Percentiles rank a stretch among this genome's conserved stretches.
These are phyloP conservation scores for Mycena albidolilacea DNA, from an alignment of 768 basidiomycete genomes.

Conservation along the genomic window DNA sequence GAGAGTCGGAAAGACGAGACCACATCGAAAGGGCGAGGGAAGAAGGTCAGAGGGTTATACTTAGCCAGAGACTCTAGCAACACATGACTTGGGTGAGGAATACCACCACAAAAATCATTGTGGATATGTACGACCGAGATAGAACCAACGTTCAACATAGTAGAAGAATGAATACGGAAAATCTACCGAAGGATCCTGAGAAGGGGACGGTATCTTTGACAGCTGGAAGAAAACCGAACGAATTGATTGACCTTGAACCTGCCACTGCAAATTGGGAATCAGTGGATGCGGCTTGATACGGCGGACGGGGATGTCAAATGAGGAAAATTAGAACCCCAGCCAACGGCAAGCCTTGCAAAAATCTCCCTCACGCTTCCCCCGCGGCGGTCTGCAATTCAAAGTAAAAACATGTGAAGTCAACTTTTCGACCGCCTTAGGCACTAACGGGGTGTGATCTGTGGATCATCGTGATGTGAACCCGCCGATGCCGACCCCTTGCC, in stretches of 20 bases:
- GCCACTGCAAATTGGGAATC: too few species aligned
- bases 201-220: neutral
- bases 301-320: neutral
- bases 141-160: neutral
- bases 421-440: too few species aligned
- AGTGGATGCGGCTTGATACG: neutral
- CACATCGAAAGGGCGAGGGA: slow-evolving; percentile 19
- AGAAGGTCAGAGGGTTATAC: slow-evolving; percentile 19
- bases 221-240: neutral
- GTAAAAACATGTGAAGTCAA: too few species aligned
- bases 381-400: too few species aligned
- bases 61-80: slow-evolving; percentile 24
- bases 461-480: too few species aligned
- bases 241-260: neutral
- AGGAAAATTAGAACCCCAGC: neutral
- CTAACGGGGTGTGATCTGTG: too few species aligned
- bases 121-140: neutral
- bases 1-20: neutral
- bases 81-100: slow-evolving; percentile 24
- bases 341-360: too few species aligned
- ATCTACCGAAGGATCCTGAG: neutral
- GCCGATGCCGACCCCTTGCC: too few species aligned
- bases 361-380: too few species aligned
- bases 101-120: slow-evolving; percentile 13
- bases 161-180: neutral